Percentiles rank a stretch among this genome's conserved stretches.
Evolutionary conservation across 441 rosid species (phyloP).

Genomic region (Bruguiera hainesii): DNA sequence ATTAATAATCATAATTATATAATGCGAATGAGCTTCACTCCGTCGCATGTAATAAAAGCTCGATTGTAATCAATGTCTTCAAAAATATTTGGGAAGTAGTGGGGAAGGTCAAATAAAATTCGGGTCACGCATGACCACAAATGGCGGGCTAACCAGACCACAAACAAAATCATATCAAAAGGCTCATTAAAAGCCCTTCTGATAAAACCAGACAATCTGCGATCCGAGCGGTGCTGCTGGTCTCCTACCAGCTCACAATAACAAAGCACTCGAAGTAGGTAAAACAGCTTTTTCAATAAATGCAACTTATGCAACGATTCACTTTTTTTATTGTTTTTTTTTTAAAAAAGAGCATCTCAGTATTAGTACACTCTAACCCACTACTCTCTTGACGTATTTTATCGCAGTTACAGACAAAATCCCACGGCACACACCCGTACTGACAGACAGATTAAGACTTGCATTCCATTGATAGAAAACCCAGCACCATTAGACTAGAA

Average conservation of each 20-base stretch:
- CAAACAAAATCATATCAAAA: not conserved
- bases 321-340: too few species aligned
- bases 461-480: too few species aligned
- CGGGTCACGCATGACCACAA: constrained; percentile 1
- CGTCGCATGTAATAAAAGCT: too few species aligned
- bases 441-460: not conserved
- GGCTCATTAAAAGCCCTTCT: not conserved
- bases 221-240: constrained; percentile 21
- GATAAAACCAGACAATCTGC: constrained; percentile 26
- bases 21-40: too few species aligned
- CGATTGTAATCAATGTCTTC: too few species aligned
- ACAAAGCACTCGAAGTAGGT: constrained; percentile 22
- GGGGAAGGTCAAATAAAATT: too few species aligned
- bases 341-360: not conserved
- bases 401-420: constrained; percentile 22
- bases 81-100: too few species aligned
- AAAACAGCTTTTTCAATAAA: constrained; percentile 13
- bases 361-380: constrained; percentile 8
- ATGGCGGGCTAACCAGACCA: constrained; percentile 22
- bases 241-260: constrained; percentile 27
- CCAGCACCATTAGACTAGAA: too few species aligned
- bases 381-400: constrained; percentile 6
- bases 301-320: too few species aligned
- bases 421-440: not conserved
- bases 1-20: too few species aligned